Conservation (phyloP, 2,329 filamentous ascomycete species). For the Dendrostoma leiphaemia region DNA sequence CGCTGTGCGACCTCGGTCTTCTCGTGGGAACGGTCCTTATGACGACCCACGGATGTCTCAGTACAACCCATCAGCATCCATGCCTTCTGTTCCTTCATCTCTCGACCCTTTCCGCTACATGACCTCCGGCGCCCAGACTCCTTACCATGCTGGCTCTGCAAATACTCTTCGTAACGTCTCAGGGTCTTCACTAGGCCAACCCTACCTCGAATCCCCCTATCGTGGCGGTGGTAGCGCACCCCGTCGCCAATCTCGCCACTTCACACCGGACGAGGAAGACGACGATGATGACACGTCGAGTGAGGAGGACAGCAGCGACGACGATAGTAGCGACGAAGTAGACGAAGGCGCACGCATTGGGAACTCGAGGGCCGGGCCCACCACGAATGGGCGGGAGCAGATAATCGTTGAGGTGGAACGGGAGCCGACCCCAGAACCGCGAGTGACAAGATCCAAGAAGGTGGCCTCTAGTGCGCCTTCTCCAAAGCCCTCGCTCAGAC, state of each 20-base stretch:
- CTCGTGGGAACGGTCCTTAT: slow-evolving; percentile 28
- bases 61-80: slow-evolving; percentile 24
- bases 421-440: slow-evolving; percentile 20
- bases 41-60: slow-evolving; percentile 31
- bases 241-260: slow-evolving; percentile 15
- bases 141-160: slow-evolving; percentile 32
- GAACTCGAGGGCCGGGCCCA: slow-evolving; percentile 9
- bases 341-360: slow-evolving; percentile 11
- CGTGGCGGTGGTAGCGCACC: slow-evolving; percentile 19
- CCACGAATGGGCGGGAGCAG: slow-evolving; percentile 31
- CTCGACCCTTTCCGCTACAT: slow-evolving; percentile 54
- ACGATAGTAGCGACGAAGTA: slow-evolving; percentile 33
- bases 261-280: slow-evolving; percentile 10
- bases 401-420: slow-evolving; percentile 37
- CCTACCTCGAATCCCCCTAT: slow-evolving; percentile 10
- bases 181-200: slow-evolving; percentile 24
- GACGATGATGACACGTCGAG: slow-evolving; percentile 10
- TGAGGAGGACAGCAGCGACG: slow-evolving; percentile 15
- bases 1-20: slow-evolving; percentile 31
- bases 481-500: slow-evolving; percentile 24
- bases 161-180: slow-evolving; percentile 36
- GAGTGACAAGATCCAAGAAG: slow-evolving; percentile 31
- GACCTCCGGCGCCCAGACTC: slow-evolving; percentile 40
- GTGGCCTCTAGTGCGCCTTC: slow-evolving; percentile 31
- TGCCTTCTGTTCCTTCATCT: slow-evolving; percentile 28